These are phyloP conservation scores for Cryomyces minteri DNA, from an alignment of 495 filamentous ascomycete genomes.

Conservation along the genomic window DNA sequence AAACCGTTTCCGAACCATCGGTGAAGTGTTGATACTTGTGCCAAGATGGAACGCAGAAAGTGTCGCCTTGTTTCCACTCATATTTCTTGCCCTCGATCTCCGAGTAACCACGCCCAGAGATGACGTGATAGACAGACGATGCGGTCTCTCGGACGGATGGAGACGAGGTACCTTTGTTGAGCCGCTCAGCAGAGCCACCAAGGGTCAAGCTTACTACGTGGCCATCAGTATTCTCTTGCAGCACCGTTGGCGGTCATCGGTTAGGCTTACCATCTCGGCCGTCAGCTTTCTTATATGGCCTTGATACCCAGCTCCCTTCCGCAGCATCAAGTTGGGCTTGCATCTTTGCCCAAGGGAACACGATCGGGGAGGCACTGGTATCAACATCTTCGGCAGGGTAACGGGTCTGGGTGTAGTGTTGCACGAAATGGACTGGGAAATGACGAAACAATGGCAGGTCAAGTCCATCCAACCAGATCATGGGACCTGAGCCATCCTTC, in stretches of 20 bases:
- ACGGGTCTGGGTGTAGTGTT: constrained; percentile 23
- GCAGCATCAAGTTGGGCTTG: constrained; percentile 15
- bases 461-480: constrained; percentile 33
- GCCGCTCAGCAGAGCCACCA: constrained; percentile 22
- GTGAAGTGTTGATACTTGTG: not conserved
- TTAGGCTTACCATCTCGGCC: constrained; percentile 15
- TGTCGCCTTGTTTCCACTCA: constrained; percentile 23
- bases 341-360: constrained; percentile 24
- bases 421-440: constrained; percentile 31
- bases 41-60: constrained; percentile 28
- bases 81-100: constrained; percentile 16
- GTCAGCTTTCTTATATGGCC: constrained; percentile 18
- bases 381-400: constrained; percentile 26
- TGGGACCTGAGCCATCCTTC: constrained; percentile 27
- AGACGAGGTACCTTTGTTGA: constrained; percentile 13
- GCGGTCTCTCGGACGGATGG: constrained; percentile 20
- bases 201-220: constrained; percentile 15
- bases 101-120: constrained; percentile 20
- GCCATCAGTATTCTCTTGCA: not conserved
- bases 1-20: constrained; percentile 14
- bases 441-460: constrained; percentile 26
- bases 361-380: constrained; percentile 14
- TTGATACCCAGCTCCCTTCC: constrained; percentile 7
- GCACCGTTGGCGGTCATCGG: not conserved
- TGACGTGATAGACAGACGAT: constrained; percentile 26